A percentile compares a stretch with the other conserved stretches of the same genome.
Evolutionary conservation across 129 eudicot species (phyloP).

Genomic region (Pittosporum tobira): DNA sequence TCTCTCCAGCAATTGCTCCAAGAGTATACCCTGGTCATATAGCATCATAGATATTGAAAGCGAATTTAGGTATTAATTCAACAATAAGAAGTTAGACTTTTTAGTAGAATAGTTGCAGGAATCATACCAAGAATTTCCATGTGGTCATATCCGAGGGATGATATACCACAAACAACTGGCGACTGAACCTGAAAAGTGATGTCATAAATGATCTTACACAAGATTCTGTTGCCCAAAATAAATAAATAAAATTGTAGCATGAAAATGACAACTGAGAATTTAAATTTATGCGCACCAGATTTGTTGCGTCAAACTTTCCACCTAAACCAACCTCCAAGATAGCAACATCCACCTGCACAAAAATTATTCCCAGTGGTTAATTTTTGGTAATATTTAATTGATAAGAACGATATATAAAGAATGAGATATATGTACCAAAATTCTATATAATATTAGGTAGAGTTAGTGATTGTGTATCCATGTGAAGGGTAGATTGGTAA

Average conservation of each 20-base stretch:
- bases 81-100: not conserved
- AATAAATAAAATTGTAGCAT: not conserved
- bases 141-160: conserved; percentile 97
- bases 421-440: not conserved
- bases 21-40: conserved; percentile 67
- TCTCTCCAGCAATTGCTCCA: conserved; percentile 84
- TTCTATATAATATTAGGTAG: conserved; percentile 2
- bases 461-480: not conserved
- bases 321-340: conserved; percentile 95
- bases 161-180: conserved; percentile 88
- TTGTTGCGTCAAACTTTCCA: conserved; percentile 87
- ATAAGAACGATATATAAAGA: not conserved
- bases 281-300: conserved; percentile 63
- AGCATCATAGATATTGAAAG: conserved; percentile 5
- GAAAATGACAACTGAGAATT: conserved; percentile 4
- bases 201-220: conserved; percentile 9
- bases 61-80: no score
- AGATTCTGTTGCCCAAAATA: not conserved
- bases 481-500: not conserved
- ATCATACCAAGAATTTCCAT: conserved; percentile 80
- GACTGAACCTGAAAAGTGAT: conserved; percentile 52
- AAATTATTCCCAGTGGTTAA: not conserved
- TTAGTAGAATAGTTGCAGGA: not conserved
- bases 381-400: not conserved
- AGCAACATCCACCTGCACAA: conserved; percentile 81